phyloP scores from a whole-genome alignment of 2,329 filamentous ascomycete genomes.

The Aureobasidium mangrovei region DNA sequence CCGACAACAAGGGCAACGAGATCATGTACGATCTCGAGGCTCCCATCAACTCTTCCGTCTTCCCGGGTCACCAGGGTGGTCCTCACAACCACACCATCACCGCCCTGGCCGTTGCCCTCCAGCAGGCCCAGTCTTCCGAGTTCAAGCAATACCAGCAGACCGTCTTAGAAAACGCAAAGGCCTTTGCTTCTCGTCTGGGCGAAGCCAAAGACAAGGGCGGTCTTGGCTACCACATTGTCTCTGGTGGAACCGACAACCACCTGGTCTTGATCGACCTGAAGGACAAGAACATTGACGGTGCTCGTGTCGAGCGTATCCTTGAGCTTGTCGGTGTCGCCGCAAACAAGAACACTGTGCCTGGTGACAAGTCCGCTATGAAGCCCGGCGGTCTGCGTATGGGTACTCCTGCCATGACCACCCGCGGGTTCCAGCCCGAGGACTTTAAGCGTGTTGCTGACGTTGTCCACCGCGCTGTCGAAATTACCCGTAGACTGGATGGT shows the following conservation, averaged over 20 bases:
- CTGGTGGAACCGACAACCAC: conserved; percentile 94
- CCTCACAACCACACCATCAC: conserved; percentile 99
- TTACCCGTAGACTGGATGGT: conserved; percentile 68
- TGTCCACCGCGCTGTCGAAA: conserved; percentile 50
- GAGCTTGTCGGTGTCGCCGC: conserved; percentile 89
- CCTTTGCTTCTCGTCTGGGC: conserved; percentile 55
- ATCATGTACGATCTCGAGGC: conserved; percentile 81
- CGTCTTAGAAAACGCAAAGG: conserved; percentile 88
- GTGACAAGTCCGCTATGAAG: conserved; percentile 86
- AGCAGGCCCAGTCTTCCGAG: conserved; percentile 82
- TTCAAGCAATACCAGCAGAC: conserved; percentile 92
- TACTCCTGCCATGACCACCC: conserved; percentile 93
- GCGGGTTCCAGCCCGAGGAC: conserved; percentile 82
- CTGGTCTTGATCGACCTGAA: conserved; percentile 94
- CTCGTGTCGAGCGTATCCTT: conserved; percentile 44
- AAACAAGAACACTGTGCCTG: conserved; percentile 99
- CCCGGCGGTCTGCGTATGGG: conserved; percentile 91
- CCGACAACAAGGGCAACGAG: conserved; percentile 85
- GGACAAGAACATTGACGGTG: conserved; percentile 79
- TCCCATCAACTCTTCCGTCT: conserved; percentile 97
- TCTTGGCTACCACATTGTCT: conserved; percentile 88
- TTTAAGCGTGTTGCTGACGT: conserved; percentile 19
- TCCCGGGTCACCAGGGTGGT: conserved; percentile 96
- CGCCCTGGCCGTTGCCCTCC: conserved; percentile 84
- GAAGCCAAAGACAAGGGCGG: conserved; percentile 52